phyloP scores from a whole-genome alignment of 768 basidiomycete species.

The Kwoniella botswanensis region DNA sequence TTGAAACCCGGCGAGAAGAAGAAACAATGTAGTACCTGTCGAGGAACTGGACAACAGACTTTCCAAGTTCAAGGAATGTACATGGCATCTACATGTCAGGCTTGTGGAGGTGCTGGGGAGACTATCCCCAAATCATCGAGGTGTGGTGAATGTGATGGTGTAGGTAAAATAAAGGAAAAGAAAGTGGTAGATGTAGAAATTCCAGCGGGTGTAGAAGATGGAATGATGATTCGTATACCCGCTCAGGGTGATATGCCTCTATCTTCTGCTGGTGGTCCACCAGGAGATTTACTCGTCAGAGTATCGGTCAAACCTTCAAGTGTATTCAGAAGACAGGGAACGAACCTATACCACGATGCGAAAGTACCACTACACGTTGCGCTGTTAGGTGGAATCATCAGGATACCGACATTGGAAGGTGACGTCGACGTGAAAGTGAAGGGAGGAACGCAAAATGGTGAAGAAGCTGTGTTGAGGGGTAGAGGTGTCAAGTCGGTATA shows the following conservation, averaged over 20 bases:
- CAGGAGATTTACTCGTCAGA: conserved; percentile 85
- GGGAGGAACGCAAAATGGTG: conserved; percentile 90
- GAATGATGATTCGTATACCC: conserved; percentile 62
- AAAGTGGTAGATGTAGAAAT: conserved; percentile 23
- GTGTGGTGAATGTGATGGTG: conserved; percentile 80
- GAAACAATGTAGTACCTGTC: conserved; percentile 76
- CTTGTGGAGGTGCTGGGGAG: conserved; percentile 80
- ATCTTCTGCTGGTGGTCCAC: conserved; percentile 67
- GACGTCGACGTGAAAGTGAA: conserved; percentile 94
- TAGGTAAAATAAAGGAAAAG: conserved; percentile 75
- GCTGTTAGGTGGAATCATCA: conserved; percentile 86
- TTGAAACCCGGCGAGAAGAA: conserved; percentile 84
- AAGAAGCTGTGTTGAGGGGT: conserved; percentile 92
- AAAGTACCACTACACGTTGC: conserved; percentile 89
- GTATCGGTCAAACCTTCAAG: conserved; percentile 83
- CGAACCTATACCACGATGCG: conserved; percentile 86
- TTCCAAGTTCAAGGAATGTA: conserved; percentile 95
- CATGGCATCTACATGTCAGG: conserved; percentile 87
- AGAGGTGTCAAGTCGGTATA: conserved; percentile 69
- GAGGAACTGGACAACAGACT: conserved; percentile 83
- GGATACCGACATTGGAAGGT: conserved; percentile 92
- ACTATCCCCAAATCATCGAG: conserved; percentile 76
- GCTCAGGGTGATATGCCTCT: conserved; percentile 83
- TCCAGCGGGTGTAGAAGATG: conserved; percentile 28
- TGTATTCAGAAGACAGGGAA: conserved; percentile 85